A percentile compares a stretch with the other conserved stretches of the same genome.
phyloP scores from a whole-genome alignment of 148 eudicot genomes.

The Diospyros kaki region DNA sequence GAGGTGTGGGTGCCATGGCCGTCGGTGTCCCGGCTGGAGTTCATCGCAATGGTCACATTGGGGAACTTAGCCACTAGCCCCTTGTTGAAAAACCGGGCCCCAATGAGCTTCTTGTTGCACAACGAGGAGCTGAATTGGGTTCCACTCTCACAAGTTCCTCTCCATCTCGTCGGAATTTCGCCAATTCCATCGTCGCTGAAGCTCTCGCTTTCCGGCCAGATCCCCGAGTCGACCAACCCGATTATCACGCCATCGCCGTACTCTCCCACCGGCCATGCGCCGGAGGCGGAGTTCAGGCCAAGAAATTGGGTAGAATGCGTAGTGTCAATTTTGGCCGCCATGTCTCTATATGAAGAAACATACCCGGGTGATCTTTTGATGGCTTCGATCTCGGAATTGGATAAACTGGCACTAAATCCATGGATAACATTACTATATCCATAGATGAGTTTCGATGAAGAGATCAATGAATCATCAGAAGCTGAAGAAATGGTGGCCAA shows the following conservation, averaged over 20 bases:
- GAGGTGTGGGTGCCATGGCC: constrained; percentile 83
- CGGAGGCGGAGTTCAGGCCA: constrained; percentile 34
- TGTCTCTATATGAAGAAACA: constrained; percentile 30
- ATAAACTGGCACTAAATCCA: constrained; percentile 61
- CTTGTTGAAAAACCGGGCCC: constrained; percentile 60
- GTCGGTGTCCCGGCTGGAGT: constrained; percentile 53
- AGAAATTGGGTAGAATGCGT: constrained; percentile 52
- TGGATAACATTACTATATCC: constrained; percentile 51
- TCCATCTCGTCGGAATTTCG: constrained; percentile 39
- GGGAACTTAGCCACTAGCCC: constrained; percentile 41
- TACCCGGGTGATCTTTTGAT: constrained; percentile 35
- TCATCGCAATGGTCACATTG: constrained; percentile 22
- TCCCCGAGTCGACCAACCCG: constrained; percentile 41
- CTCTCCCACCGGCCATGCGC: constrained; percentile 60
- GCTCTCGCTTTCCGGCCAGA: constrained; percentile 42
- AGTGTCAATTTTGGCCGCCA: constrained; percentile 37
- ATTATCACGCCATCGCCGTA: constrained; percentile 54
- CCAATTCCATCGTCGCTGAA: constrained; percentile 44
- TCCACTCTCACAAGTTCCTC: constrained; percentile 46
- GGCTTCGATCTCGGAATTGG: constrained; percentile 36
- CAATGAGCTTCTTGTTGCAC: constrained; percentile 67
- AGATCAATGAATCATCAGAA: neutral
- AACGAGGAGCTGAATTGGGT: constrained; percentile 30
- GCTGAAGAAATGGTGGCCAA: constrained; percentile 39
- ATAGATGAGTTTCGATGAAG: constrained; percentile 34